phyloP scores from a whole-genome alignment of 257 asterid species.

The Haberlea rhodopensis region DNA sequence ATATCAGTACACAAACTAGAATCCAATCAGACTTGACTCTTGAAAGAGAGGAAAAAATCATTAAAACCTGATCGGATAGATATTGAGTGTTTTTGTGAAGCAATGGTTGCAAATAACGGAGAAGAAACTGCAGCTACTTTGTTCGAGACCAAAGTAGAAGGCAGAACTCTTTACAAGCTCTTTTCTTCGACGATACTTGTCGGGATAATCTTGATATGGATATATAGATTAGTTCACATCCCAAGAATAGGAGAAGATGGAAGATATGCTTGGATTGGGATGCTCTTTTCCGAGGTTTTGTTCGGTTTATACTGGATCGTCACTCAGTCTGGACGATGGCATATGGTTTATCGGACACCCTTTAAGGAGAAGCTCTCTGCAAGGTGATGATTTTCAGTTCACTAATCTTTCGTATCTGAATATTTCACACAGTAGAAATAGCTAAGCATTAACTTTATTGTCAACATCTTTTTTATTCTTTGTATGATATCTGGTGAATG shows the following conservation, averaged over 20 bases:
- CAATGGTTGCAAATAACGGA: slow-evolving; percentile 17
- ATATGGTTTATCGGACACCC: slow-evolving; percentile 43
- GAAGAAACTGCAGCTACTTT: slow-evolving; percentile 26
- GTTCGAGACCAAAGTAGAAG: slow-evolving; percentile 53
- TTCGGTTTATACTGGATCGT: slow-evolving; percentile 66
- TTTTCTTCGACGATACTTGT: slow-evolving; percentile 35
- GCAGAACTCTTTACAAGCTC: slow-evolving; percentile 27
- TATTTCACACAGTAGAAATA: too few relatives aligned
- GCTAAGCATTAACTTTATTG: too few relatives aligned
- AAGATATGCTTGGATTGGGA: slow-evolving; percentile 52
- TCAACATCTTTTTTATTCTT: too few relatives aligned
- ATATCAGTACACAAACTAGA: too few relatives aligned
- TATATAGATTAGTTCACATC: slow-evolving; percentile 36
- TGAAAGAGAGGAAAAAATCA: too few relatives aligned
- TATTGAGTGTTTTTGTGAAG: too few relatives aligned
- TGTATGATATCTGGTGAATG: too few relatives aligned
- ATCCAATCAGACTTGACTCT: too few relatives aligned
- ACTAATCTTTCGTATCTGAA: not conserved
- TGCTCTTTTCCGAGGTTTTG: slow-evolving; percentile 45
- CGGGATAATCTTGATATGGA: slow-evolving; percentile 38
- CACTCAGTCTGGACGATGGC: slow-evolving; percentile 62
- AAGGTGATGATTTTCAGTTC: slow-evolving; percentile 31
- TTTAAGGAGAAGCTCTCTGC: slow-evolving; percentile 43
- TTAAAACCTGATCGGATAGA: too few relatives aligned
- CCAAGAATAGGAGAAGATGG: slow-evolving; percentile 37